Conservation (phyloP, 306 rosid species). For the Mucuna pruriens region DNA sequence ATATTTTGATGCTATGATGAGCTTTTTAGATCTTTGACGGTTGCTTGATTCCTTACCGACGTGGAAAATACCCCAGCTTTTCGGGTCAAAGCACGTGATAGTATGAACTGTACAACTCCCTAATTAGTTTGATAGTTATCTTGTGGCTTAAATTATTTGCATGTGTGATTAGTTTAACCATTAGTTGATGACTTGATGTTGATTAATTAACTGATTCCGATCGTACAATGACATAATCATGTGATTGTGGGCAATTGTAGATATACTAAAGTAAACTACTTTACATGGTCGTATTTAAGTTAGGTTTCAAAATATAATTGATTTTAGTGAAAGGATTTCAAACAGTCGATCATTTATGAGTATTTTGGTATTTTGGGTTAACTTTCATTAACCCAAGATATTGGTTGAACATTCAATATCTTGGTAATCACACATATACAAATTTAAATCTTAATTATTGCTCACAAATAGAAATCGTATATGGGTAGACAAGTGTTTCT, state of each 20-base stretch:
- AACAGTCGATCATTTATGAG: background rate
- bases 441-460: no score
- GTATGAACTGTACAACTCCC: constrained; percentile 23
- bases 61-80: constrained; percentile 41
- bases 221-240: background rate
- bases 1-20: background rate
- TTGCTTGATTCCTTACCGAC: constrained; percentile 31
- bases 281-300: background rate
- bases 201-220: background rate
- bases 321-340: no score
- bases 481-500: background rate
- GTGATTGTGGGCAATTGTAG: background rate
- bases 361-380: background rate
- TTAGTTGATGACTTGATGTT: background rate
- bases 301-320: background rate
- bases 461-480: background rate
- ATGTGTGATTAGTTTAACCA: constrained; percentile 20
- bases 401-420: background rate
- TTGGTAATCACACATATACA: background rate
- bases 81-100: constrained; percentile 56
- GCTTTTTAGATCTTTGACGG: constrained; percentile 40
- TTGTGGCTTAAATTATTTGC: background rate
- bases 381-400: background rate
- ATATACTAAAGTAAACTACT: background rate
- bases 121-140: background rate